phyloP scores from a whole-genome alignment of 1,284 basidiomycete genomes.

The Prillingera fragicola region DNA sequence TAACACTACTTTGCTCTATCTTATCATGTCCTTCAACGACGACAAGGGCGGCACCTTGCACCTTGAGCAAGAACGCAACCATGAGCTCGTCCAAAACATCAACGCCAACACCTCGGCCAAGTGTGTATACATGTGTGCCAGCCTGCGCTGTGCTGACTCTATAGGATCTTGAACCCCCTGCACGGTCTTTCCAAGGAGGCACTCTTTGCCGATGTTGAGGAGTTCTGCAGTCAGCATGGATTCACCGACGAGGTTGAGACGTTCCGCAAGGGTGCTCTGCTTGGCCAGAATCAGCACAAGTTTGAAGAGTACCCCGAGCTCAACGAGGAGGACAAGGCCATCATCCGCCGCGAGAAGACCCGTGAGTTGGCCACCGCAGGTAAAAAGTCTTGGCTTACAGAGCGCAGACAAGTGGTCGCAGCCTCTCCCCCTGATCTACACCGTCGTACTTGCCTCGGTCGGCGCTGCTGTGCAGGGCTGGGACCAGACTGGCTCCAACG shows the following conservation, averaged over 20 bases:
- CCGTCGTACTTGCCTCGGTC: conserved; percentile 37
- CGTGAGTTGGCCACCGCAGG: conserved; percentile 64
- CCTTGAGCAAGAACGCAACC: no score
- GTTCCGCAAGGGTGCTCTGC: conserved; percentile 59
- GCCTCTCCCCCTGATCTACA: conserved; percentile 50
- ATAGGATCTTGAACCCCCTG: conserved; percentile 33
- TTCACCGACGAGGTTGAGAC: conserved; percentile 36
- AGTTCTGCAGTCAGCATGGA: conserved; percentile 52
- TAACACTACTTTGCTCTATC: no score
- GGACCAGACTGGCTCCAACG: conserved; percentile 33
- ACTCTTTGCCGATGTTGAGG: conserved; percentile 55
- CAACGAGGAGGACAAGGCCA: conserved; percentile 56
- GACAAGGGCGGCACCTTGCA: no score
- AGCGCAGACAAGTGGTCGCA: conserved; percentile 38
- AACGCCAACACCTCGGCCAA: conserved; percentile 27
- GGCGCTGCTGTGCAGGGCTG: conserved; percentile 41
- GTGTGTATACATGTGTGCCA: conserved; percentile 9
- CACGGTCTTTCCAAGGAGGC: conserved; percentile 32
- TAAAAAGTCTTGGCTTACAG: conserved; percentile 35
- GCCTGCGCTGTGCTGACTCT: not conserved
- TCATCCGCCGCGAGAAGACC: conserved; percentile 53
- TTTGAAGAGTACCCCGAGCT: conserved; percentile 58
- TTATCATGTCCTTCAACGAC: no score
- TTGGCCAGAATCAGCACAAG: conserved; percentile 56
- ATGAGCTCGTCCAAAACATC: conserved; percentile 6